These are phyloP conservation scores for Aquilaria agallochum DNA, from an alignment of 441 rosid genomes.

Conservation along the genomic window DNA sequence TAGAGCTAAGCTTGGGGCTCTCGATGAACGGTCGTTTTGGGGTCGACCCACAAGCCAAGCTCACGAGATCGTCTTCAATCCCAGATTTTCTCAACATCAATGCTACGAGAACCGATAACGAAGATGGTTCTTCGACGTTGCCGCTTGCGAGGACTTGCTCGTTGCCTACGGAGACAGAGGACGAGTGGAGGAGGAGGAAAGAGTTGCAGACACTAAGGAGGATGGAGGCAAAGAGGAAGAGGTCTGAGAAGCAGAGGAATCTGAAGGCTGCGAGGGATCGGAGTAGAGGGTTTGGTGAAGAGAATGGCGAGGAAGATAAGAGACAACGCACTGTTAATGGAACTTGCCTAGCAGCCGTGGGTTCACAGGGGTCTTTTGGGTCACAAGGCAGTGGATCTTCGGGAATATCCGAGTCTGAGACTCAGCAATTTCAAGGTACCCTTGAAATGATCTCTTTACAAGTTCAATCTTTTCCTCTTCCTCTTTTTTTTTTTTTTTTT, in stretches of 20 bases:
- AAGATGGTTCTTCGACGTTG: conserved; percentile 10
- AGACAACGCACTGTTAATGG: conserved; percentile 29
- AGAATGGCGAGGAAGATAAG: conserved; percentile 25
- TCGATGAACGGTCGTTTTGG: conserved; percentile 83
- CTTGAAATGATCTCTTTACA: background rate
- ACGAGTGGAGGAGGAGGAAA: conserved; percentile 76
- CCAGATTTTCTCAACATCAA: conserved; percentile 44
- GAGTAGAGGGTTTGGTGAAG: conserved; percentile 24
- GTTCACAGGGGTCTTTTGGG: conserved; percentile 37
- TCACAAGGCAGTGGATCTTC: conserved; percentile 49
- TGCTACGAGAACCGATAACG: conserved; percentile 19
- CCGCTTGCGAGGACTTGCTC: conserved; percentile 58
- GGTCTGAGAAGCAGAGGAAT: conserved; percentile 67
- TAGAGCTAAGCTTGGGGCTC: conserved; percentile 74
- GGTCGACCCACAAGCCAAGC: conserved; percentile 61
- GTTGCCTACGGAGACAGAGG: conserved; percentile 65
- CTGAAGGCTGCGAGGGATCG: conserved; percentile 29
- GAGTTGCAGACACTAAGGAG: conserved; percentile 70
- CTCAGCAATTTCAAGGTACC: conserved; percentile 40
- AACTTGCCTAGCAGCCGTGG: conserved; percentile 10
- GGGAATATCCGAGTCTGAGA: conserved; percentile 39
- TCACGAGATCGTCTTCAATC: conserved; percentile 56
- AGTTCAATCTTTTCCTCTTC: background rate
- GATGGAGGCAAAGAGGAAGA: conserved; percentile 83
- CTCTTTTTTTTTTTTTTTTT: background rate